phyloP scores from a whole-genome alignment of 768 basidiomycete species.

The Tulasnella sp. region DNA sequence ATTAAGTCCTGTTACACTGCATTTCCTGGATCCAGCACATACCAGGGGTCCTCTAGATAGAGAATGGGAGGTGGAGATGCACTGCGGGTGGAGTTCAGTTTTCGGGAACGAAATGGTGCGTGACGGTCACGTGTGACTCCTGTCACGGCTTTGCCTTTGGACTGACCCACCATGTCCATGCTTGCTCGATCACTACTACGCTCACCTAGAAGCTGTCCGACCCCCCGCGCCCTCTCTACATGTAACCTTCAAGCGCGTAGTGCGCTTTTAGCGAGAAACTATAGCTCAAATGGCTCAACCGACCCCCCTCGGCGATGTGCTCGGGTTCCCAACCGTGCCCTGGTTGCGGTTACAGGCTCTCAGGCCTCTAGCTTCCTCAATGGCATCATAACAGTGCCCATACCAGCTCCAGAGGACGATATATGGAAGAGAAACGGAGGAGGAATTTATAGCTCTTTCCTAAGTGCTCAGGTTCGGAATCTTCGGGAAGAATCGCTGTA shows the following conservation, averaged over 20 bases:
- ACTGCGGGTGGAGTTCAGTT: neutral
- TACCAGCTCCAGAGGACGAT: slow-evolving; percentile 46
- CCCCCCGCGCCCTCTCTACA: slow-evolving; percentile 7
- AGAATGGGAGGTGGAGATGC: neutral
- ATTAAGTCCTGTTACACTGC: neutral
- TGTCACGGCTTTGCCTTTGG: slow-evolving; percentile 2
- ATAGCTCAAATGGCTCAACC: slow-evolving; percentile 43
- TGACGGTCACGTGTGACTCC: neutral
- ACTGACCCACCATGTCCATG: slow-evolving; percentile 27
- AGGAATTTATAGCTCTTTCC: slow-evolving; percentile 70
- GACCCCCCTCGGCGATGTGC: slow-evolving; percentile 52
- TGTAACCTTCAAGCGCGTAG: neutral
- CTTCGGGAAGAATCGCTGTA: slow-evolving; percentile 29
- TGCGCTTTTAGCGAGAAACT: neutral
- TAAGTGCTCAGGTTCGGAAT: slow-evolving; percentile 73
- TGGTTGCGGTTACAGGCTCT: slow-evolving; percentile 78
- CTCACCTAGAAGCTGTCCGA: too few relatives aligned
- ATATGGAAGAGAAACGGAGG: slow-evolving; percentile 40
- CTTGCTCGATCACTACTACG: slow-evolving; percentile 7
- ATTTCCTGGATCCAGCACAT: neutral
- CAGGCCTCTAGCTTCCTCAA: slow-evolving; percentile 80
- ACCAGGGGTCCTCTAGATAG: neutral
- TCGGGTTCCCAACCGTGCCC: slow-evolving; percentile 62
- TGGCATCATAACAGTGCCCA: slow-evolving; percentile 64
- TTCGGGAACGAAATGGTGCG: neutral